Base-by-base conservation (phyloP, 176 grass and related monocot species). In the Miscanthus lutarioriparius region DNA sequence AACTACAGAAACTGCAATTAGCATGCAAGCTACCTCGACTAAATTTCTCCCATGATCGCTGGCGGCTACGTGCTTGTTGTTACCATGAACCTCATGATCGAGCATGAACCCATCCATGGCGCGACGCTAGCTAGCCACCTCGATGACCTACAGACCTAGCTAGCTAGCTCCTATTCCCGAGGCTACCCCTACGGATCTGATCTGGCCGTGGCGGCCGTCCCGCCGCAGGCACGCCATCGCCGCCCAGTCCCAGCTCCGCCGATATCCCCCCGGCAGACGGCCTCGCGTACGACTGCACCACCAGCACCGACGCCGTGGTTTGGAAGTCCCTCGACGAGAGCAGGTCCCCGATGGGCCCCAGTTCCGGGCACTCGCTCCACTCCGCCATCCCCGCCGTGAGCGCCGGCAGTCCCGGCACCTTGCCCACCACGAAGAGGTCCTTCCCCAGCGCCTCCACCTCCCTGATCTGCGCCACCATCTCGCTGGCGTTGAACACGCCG, bases 361-460 rank as follows among this genome's bases (percentile, higher is more conserved):
- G 72, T 87, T 97, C 95, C 30, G 88, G 88, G 81, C 87, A 95
- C 86, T 97, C 90, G n/a, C 83, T 84, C 95, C 95, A 97, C 47
- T 95, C 95, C 1, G 51, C 49, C 87, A 97, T 88, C 23, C 82
- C 91, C 16, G 88, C 88, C 11, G 79, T 97, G 7, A 97, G 82
- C 28, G 20, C 44, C 37, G 90, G 54, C 43, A 68, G 39, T 0
- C 84, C 88, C 3, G 93, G 92, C 2, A 45, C 67, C 76, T 89
- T 92, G 3, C 95, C 90, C 0, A 97, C 92, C 23, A 95, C 35
- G 26, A 90, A 84, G 33, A 97, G 78, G 36, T 94, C 91, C 54
- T 86, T 90, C 28, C 80, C 82, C n/a, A 63, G 25, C 14, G 68
- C 81, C 19, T 94, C 86, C 64, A 89, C 9, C 63, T 64, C 83